Conservation (phyloP, 2,329 filamentous ascomycete genomes). For the Ilyonectria sp. region DNA sequence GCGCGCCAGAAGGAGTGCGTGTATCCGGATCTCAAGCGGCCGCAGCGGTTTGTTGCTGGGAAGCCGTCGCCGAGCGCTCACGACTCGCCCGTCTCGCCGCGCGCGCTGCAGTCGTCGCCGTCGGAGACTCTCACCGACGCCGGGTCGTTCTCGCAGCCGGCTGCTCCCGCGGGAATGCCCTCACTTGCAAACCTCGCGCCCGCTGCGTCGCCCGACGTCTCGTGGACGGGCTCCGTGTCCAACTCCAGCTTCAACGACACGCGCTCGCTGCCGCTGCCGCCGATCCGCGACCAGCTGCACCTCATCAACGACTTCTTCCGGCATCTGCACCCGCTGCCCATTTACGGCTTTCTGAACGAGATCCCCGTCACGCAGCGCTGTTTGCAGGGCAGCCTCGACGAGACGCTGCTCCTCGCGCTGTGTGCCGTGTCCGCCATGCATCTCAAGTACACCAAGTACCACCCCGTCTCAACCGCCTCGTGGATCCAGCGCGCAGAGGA, state of each 20-base stretch:
- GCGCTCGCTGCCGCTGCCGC: constrained; percentile 18
- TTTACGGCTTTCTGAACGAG: constrained; percentile 60
- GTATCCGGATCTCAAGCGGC: constrained; percentile 20
- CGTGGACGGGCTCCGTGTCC: neutral
- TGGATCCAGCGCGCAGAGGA: constrained; percentile 63
- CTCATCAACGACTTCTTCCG: constrained; percentile 46
- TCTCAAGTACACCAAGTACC: constrained; percentile 55
- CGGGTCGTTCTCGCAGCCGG: neutral
- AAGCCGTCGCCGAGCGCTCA: too few relatives aligned
- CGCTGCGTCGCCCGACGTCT: neutral
- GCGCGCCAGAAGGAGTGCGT: constrained; percentile 45
- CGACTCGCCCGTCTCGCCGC: too few relatives aligned
- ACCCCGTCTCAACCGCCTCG: constrained; percentile 45
- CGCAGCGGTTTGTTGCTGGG: neutral
- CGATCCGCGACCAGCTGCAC: constrained; percentile 34
- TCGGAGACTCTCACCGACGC: too few relatives aligned
- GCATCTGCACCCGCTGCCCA: constrained; percentile 43
- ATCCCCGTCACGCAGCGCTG: constrained; percentile 66
- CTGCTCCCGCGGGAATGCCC: constrained; percentile 11
- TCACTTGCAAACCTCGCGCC: neutral
- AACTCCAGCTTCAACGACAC: neutral
- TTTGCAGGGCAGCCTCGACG: constrained; percentile 63
- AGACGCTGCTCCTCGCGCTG: constrained; percentile 58
- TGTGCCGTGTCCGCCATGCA: constrained; percentile 54
- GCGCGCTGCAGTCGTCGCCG: too few relatives aligned